phyloP scores from a whole-genome alignment of 129 eudicot genomes.

The Flaveria ramosissima region DNA sequence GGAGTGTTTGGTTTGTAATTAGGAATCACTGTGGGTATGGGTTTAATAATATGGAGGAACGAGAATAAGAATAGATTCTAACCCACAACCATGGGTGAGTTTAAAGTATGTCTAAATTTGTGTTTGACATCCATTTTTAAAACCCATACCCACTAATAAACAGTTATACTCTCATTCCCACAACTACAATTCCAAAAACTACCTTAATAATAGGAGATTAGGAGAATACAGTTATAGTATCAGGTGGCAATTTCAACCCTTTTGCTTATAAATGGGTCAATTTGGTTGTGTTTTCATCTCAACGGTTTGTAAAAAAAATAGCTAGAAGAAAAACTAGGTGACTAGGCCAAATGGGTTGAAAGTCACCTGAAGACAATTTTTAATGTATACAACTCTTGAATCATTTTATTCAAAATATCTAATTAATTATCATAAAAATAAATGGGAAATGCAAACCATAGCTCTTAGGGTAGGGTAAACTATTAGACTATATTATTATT shows the following conservation, averaged over 20 bases:
- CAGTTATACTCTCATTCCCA: not conserved
- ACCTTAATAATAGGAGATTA: not conserved
- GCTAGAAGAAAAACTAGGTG: not conserved
- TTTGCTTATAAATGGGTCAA: not conserved
- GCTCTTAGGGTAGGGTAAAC: not conserved
- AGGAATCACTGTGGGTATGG: not conserved
- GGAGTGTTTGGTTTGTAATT: not conserved
- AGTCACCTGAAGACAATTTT: not conserved
- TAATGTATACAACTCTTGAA: not conserved
- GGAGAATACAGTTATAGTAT: not conserved
- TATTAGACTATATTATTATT: too few species aligned
- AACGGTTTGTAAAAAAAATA: not conserved
- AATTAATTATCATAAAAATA: not conserved
- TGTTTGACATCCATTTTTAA: conserved; percentile 1
- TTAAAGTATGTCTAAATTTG: not conserved
- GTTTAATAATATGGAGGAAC: not conserved
- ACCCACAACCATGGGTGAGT: not conserved
- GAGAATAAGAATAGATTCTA: too few species aligned
- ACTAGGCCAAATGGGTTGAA: conserved; percentile 6
- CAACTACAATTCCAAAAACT: not conserved
- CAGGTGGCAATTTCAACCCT: not conserved
- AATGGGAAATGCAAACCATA: not conserved
- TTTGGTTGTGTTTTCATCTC: conserved; percentile 17
- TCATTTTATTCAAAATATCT: not conserved
- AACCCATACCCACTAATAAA: not conserved